Percentiles rank a stretch among this genome's conserved stretches.
Conservation (phyloP, 345 rosid species). For the Theobroma cacao region DNA sequence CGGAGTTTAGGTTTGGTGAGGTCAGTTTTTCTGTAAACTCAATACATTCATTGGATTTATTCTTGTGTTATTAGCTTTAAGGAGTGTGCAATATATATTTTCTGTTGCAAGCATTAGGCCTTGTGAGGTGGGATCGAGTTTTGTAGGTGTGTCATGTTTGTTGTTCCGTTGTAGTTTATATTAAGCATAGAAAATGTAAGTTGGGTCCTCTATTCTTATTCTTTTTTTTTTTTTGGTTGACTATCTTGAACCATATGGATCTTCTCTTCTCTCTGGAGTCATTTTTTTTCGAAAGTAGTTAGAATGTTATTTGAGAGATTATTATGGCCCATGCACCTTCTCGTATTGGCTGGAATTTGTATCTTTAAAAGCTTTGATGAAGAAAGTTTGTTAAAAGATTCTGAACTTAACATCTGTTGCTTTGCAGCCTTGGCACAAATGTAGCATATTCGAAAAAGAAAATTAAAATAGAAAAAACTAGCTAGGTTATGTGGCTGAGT, state of each 20-base stretch:
- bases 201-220: not conserved
- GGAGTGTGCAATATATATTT: constrained; percentile 31
- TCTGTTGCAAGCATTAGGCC: constrained; percentile 14
- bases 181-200: constrained; percentile 16
- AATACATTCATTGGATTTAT: constrained; percentile 61
- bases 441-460: not conserved
- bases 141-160: constrained; percentile 28
- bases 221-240: not conserved
- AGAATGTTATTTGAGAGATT: not conserved
- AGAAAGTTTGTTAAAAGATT: not conserved
- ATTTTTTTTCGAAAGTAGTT: too few relatives aligned
- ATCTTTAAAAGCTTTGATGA: not conserved
- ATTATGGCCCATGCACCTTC: not conserved
- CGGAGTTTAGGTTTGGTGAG: constrained; percentile 39
- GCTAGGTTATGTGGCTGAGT: too few relatives aligned
- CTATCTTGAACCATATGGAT: constrained; percentile 1
- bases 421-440: not conserved
- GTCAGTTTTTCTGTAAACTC: constrained; percentile 40
- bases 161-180: not conserved
- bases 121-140: constrained; percentile 25
- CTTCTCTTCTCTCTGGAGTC: not conserved
- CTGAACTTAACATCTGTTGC: not conserved
- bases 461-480: not conserved
- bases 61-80: constrained; percentile 44
- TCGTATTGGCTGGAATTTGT: not conserved